Base-by-base conservation (phyloP, 306 rosid species). In the Citrullus mucosospermus region DNA sequence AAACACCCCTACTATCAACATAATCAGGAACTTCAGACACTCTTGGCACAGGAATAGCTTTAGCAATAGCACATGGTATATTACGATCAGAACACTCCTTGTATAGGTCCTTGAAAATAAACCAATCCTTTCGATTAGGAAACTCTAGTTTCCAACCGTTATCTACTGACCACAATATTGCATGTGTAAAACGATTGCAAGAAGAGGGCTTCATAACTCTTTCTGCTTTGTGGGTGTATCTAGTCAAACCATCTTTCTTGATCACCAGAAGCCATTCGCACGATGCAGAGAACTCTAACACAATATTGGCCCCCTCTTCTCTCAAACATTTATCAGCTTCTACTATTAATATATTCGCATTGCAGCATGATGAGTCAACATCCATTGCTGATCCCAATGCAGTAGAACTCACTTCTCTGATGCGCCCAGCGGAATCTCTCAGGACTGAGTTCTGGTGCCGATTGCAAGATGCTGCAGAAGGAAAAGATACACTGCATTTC, bases 81-180 rank as follows among this genome's bases (percentile, higher is more conserved):
- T 80, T 85, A 5, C 88, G 90, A 66, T 81, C 91, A 6, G 86
- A 84, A 76, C 98, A 93, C 78, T 87, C 86, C 83, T 89, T 88
- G 85, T 91, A 93, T 20, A 93, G 90, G 77, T 89, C 87, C 88
- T 87, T 93, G 79, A 89, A 93, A 69, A 76, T 60, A 18, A 46
- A 1, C 98, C 98, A 93, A 58, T 93, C 91, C 43, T 10, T 82
- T 44, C 80, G 82, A 81, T 78, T 84, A 2, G 81, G 78, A 82
- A 93, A 91, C 90, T 93, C 98, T 60, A 93, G 84, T 84, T 90
- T 91, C 93, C 89, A 87, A 38, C 84, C 85, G 62, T 84, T 80
- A 77, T 83, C 83, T 1, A 56, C 70, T 1, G 57, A 67, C 86
- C 92, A 86, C 80, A 84, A 80, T 34, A 57, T 80, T 69, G 51